These are phyloP conservation scores for Eustoma russellianum DNA, from an alignment of 257 asterid species.

Conservation along the genomic window DNA sequence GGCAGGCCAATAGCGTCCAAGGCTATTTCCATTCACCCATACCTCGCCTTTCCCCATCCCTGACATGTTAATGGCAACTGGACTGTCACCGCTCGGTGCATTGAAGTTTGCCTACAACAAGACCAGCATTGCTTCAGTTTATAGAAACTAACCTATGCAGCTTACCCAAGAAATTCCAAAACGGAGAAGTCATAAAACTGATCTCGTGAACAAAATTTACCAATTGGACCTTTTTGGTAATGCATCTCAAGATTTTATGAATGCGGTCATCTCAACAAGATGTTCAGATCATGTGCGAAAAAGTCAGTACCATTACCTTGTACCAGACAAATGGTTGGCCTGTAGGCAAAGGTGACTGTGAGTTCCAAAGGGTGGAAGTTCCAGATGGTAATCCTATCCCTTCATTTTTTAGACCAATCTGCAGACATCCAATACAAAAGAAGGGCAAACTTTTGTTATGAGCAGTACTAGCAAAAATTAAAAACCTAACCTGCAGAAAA, in stretches of 20 bases:
- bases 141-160: background rate
- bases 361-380: slow-evolving; percentile 56
- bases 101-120: slow-evolving; percentile 45
- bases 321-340: slow-evolving; percentile 82
- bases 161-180: background rate
- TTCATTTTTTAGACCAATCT: slow-evolving; percentile 85
- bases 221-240: too few relatives aligned
- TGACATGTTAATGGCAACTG: slow-evolving; percentile 59
- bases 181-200: background rate
- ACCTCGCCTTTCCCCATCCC: slow-evolving; percentile 90
- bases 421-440: slow-evolving; percentile 11
- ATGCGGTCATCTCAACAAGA: too few relatives aligned
- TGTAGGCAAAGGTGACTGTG: slow-evolving; percentile 56
- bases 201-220: background rate
- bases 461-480: too few relatives aligned
- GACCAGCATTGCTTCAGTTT: slow-evolving; percentile 1
- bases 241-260: too few relatives aligned
- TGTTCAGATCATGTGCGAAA: too few relatives aligned
- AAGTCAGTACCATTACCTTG: slow-evolving; percentile 39
- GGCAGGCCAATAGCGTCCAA: slow-evolving; percentile 90
- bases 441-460: too few relatives aligned
- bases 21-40: slow-evolving; percentile 90
- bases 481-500: too few relatives aligned
- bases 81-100: slow-evolving; percentile 62
- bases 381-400: slow-evolving; percentile 45